Evolutionary conservation across 176 grass and related monocot genomes (phyloP).

Genomic region (Rhipidocladum racemiflorum): DNA sequence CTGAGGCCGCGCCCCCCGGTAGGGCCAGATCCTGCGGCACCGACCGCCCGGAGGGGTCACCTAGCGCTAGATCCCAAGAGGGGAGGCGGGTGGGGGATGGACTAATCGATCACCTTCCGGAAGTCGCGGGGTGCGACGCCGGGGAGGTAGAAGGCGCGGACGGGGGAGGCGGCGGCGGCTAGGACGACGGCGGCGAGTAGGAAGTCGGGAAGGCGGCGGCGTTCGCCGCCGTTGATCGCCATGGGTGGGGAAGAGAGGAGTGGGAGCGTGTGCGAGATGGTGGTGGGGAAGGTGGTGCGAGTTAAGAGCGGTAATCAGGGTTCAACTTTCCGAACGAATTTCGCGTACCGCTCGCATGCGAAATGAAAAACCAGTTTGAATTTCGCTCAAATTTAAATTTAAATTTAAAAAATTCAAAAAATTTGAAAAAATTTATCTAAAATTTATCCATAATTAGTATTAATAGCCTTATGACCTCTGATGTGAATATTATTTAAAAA

Average conservation of each 20-base stretch:
- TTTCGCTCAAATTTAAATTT: no score
- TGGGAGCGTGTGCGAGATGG: background rate
- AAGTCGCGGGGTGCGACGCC: constrained; percentile 76
- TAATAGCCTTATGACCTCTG: no score
- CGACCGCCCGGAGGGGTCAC: background rate
- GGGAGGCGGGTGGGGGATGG: background rate
- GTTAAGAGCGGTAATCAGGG: no score
- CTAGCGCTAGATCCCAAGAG: constrained; percentile 25
- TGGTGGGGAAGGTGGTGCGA: background rate
- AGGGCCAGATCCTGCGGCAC: constrained; percentile 23
- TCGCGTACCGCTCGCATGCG: no score
- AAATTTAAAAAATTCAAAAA: no score
- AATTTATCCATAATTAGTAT: no score
- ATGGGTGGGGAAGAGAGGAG: constrained; percentile 14
- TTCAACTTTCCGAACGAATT: no score
- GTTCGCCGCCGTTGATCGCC: constrained; percentile 34
- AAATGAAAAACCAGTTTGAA: no score
- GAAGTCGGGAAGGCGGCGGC: background rate
- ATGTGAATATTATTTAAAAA: no score
- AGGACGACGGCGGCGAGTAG: constrained; percentile 6
- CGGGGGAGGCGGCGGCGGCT: background rate
- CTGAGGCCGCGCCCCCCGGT: background rate
- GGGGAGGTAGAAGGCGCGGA: constrained; percentile 72
- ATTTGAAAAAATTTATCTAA: no score
- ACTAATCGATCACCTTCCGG: constrained; percentile 47